phyloP scores from a whole-genome alignment of 129 eudicot species.

The Lactuca sativa region DNA sequence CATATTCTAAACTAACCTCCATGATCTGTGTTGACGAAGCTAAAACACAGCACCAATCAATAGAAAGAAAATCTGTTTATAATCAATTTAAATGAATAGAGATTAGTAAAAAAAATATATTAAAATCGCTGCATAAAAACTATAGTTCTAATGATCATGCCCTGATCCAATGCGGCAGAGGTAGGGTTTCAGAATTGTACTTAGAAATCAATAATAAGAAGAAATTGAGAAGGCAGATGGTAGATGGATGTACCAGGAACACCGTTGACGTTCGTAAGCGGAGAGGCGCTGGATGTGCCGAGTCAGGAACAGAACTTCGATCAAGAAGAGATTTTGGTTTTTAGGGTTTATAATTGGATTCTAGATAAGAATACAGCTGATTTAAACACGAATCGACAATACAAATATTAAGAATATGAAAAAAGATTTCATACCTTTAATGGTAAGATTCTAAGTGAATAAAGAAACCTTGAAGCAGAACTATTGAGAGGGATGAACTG shows the following conservation, averaged over 20 bases:
- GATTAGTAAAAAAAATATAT: not conserved
- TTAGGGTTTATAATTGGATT: not conserved
- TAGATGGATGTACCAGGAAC: not conserved
- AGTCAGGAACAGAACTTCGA: not conserved
- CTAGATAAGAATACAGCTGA: not conserved
- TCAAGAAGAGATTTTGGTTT: not conserved
- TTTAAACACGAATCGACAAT: not conserved
- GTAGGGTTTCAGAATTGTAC: not conserved
- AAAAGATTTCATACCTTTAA: too few species aligned
- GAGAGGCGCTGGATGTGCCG: not conserved
- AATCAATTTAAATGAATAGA: slow-evolving; percentile 6
- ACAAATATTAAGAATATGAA: too few species aligned
- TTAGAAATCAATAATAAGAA: not conserved
- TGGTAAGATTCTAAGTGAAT: too few species aligned
- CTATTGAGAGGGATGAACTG: too few species aligned
- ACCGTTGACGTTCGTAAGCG: not conserved
- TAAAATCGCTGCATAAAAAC: too few species aligned
- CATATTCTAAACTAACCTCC: slow-evolving; percentile 24
- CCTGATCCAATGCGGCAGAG: not conserved
- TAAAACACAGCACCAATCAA: slow-evolving; percentile 3
- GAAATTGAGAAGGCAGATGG: not conserved
- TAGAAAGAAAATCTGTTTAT: not conserved
- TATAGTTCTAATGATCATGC: not conserved
- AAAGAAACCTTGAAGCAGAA: too few species aligned
- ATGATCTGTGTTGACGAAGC: slow-evolving; percentile 14